A percentile compares a stretch with the other conserved stretches of the same genome.
These are phyloP conservation scores for Colletotrichum siamense DNA, from an alignment of 2,329 filamentous ascomycete species.

Conservation along the genomic window DNA sequence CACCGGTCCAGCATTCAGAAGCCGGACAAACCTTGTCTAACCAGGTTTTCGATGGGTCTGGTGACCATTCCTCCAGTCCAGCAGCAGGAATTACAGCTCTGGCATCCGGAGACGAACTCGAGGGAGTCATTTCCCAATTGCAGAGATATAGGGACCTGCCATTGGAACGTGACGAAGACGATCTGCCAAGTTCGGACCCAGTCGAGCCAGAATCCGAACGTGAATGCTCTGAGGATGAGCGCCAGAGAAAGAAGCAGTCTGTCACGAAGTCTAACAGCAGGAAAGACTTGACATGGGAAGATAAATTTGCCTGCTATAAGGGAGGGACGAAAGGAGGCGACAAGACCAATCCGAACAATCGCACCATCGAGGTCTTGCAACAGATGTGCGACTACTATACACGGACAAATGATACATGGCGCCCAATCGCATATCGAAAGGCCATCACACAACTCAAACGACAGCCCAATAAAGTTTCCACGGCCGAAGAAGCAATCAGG, in stretches of 20 bases:
- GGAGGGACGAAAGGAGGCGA: constrained; percentile 51
- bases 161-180: constrained; percentile 55
- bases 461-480: constrained; percentile 68
- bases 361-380: constrained; percentile 78
- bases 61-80: neutral
- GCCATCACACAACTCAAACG: constrained; percentile 76
- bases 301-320: constrained; percentile 60
- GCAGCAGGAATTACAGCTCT: neutral
- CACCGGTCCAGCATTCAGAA: neutral
- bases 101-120: constrained; percentile 58
- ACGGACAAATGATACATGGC: constrained; percentile 78
- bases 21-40: neutral
- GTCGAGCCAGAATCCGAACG: constrained; percentile 22
- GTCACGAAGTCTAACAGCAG: constrained; percentile 22
- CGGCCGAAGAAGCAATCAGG: constrained; percentile 69
- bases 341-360: constrained; percentile 70
- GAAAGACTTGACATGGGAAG: constrained; percentile 44
- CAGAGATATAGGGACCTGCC: constrained; percentile 65
- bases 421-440: constrained; percentile 76
- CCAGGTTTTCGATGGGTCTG: neutral
- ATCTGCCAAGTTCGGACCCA: constrained; percentile 27
- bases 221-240: constrained; percentile 31
- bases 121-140: constrained; percentile 68
- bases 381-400: constrained; percentile 82
- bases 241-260: constrained; percentile 28